Percentiles rank a stretch among this genome's conserved stretches.
These are phyloP conservation scores for Ogataea naganishii DNA, from an alignment of 805 yeast genomes.

Conservation along the genomic window DNA sequence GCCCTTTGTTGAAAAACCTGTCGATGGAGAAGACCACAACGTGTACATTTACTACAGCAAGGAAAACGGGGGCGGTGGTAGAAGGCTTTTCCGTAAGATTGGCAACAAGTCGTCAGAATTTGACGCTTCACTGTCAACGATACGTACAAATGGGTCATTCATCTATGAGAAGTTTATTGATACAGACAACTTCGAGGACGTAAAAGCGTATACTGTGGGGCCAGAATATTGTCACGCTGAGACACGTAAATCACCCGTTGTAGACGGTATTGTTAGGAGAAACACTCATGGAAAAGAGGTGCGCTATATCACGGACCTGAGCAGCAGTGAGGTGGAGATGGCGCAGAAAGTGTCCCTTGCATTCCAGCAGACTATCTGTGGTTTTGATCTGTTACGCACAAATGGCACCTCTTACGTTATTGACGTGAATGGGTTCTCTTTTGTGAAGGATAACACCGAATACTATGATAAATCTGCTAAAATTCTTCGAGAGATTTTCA, in stretches of 20 bases:
- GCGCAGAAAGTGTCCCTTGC: conserved; percentile 68
- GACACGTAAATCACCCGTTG: conserved; percentile 96
- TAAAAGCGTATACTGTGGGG: conserved; percentile 96
- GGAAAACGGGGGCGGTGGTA: conserved; percentile 94
- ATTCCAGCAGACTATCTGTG: conserved; percentile 92
- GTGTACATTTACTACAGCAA: conserved; percentile 85
- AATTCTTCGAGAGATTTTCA: conserved; percentile 68
- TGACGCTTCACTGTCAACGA: conserved; percentile 66
- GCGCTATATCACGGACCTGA: conserved; percentile 75
- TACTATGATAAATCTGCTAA: conserved; percentile 81
- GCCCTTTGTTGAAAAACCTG: conserved; percentile 98
- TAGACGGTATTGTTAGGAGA: conserved; percentile 96
- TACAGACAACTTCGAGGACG: conserved; percentile 97
- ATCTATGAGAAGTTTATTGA: conserved; percentile 95
- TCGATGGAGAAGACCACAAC: conserved; percentile 97
- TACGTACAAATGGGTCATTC: conserved; percentile 86
- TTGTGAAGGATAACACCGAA: conserved; percentile 83
- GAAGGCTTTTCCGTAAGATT: conserved; percentile 87
- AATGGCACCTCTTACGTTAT: conserved; percentile 85
- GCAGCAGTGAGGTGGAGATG: conserved; percentile 67
- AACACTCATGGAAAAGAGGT: conserved; percentile 97
- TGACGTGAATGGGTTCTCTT: conserved; percentile 96
- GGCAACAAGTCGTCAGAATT: conserved; percentile 96
- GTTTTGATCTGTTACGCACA: conserved; percentile 88
- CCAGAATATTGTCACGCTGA: conserved; percentile 91